A percentile compares a stretch with the other conserved stretches of the same genome.
These are phyloP conservation scores for Ochetophila trinervis DNA, from an alignment of 306 rosid species.

Conservation along the genomic window DNA sequence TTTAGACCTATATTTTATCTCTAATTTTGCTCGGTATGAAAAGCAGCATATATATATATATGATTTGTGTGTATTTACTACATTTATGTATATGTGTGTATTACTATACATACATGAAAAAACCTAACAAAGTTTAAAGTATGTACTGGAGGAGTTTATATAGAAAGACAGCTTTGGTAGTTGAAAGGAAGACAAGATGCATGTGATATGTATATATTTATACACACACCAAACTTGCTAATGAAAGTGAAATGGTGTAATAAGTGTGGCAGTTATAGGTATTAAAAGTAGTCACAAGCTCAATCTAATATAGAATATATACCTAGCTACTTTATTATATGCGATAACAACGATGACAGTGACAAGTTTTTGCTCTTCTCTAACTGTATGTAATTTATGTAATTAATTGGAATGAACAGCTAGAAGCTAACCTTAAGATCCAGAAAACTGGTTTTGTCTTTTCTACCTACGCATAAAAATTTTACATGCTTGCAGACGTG, in stretches of 20 bases:
- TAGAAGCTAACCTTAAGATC: constrained; percentile 4
- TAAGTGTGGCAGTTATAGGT: constrained; percentile 29
- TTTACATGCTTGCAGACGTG: too few relatives aligned
- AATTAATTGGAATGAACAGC: constrained; percentile 26
- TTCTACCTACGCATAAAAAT: too few relatives aligned
- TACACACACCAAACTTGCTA: constrained; percentile 5
- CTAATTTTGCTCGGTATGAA: too few relatives aligned
- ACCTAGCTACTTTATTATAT: constrained; percentile 16
- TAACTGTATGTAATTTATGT: constrained; percentile 20
- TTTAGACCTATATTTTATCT: too few relatives aligned
- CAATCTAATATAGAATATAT: constrained; percentile 16
- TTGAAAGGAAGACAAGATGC: constrained; percentile 27
- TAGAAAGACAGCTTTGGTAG: constrained; percentile 12
- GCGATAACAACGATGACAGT: constrained; percentile 30
- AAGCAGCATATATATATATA: too few relatives aligned
- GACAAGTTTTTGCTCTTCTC: constrained; percentile 32
- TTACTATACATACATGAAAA: too few relatives aligned
- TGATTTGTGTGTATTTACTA: too few relatives aligned
- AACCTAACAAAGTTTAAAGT: too few relatives aligned
- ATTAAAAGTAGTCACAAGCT: constrained; percentile 29
- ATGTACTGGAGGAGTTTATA: too few relatives aligned
- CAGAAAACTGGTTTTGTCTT: neutral
- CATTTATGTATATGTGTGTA: too few relatives aligned
- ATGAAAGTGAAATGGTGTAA: constrained; percentile 22
- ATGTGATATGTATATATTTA: constrained; percentile 17